Conservation (phyloP, 192 early-diverging fungal species). For the Dimargaris xerosporica region DNA sequence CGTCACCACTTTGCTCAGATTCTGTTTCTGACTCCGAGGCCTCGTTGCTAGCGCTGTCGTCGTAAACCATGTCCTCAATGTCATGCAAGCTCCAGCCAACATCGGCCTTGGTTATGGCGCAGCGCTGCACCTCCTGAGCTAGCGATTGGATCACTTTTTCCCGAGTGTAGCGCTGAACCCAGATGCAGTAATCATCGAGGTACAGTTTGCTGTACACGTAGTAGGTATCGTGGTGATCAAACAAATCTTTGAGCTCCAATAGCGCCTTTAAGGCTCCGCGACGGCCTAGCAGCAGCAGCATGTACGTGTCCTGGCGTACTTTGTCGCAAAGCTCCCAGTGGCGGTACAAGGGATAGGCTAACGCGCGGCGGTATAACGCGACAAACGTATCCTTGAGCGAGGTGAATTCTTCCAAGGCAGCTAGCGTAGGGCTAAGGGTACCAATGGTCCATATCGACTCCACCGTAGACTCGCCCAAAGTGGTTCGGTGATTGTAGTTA, state of each 20-base stretch:
- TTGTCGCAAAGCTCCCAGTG: conserved; percentile 58
- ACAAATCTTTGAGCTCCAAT: conserved; percentile 57
- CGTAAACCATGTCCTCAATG: conserved; percentile 51
- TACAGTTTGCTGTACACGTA: conserved; percentile 79
- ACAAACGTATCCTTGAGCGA: conserved; percentile 42
- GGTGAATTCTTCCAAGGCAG: conserved; percentile 59
- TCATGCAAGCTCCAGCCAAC: conserved; percentile 68
- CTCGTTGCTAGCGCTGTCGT: conserved; percentile 27
- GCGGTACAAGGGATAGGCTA: conserved; percentile 80
- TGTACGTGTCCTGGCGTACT: conserved; percentile 65
- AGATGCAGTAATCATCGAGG: conserved; percentile 92
- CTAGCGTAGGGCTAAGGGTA: conserved; percentile 59
- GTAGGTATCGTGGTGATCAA: conserved; percentile 76
- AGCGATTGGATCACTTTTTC: conserved; percentile 60
- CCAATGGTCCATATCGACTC: conserved; percentile 87
- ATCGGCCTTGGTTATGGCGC: conserved; percentile 47
- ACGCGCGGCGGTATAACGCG: conserved; percentile 55
- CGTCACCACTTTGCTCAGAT: conserved; percentile 11
- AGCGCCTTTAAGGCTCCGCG: conserved; percentile 64
- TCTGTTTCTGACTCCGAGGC: neutral
- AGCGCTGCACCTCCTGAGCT: conserved; percentile 63
- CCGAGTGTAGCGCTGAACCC: conserved; percentile 56
- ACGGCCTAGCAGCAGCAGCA: conserved; percentile 69
- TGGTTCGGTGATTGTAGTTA: conserved; percentile 72
- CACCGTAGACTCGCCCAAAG: conserved; percentile 67